Conservation (phyloP, 2,329 filamentous ascomycete genomes). For the Dactylonectria estremocensis region DNA sequence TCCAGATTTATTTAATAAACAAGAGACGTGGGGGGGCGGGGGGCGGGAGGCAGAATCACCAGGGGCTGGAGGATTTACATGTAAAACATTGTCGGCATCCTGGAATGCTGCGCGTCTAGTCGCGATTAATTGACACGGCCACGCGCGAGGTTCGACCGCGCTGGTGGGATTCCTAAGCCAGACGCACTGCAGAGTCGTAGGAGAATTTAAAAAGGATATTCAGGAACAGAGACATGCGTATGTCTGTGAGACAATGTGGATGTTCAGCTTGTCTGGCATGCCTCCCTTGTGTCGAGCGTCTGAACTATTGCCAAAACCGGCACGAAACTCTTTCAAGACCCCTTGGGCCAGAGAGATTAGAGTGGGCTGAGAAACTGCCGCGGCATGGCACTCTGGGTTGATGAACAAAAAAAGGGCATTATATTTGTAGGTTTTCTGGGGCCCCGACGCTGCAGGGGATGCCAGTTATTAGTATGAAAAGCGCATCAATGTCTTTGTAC, state of each 20-base stretch:
- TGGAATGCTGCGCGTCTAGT: slow-evolving; percentile 33
- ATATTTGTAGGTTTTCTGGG: slow-evolving; percentile 30
- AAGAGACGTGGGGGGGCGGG: slow-evolving; percentile 11
- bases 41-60: slow-evolving; percentile 27
- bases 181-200: neutral
- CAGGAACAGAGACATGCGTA: slow-evolving; percentile 1
- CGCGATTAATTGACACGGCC: slow-evolving; percentile 6
- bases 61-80: slow-evolving; percentile 19
- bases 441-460: slow-evolving; percentile 21
- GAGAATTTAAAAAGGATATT: neutral
- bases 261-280: neutral
- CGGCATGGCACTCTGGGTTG: neutral
- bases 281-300: slow-evolving; percentile 1
- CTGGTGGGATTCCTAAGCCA: neutral
- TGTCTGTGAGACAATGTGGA: neutral
- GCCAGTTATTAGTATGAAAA: slow-evolving; percentile 34
- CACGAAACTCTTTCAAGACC: neutral
- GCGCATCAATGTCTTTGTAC: slow-evolving; percentile 43
- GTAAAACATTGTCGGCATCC: slow-evolving; percentile 24
- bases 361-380: neutral
- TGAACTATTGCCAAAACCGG: neutral
- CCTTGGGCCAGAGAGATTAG: neutral
- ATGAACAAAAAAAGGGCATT: slow-evolving; percentile 28
- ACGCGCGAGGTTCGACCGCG: neutral
- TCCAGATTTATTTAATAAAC: slow-evolving; percentile 11